Conservation (phyloP, 1,139 yeast species). For the Candida sp. region DNA sequence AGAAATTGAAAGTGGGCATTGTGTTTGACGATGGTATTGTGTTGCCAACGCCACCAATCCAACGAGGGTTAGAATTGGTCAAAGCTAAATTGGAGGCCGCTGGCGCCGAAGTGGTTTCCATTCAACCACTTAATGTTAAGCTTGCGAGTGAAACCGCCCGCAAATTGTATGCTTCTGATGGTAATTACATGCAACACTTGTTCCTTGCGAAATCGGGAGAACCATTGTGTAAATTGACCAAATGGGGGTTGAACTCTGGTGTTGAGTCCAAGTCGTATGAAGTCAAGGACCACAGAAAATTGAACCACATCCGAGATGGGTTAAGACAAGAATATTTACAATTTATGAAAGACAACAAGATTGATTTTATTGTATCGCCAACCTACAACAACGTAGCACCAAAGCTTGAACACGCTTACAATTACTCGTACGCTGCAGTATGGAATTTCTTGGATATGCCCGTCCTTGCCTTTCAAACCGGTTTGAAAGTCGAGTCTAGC, state of each 20-base stretch:
- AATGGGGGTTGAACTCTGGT: conserved; percentile 57
- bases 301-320: conserved; percentile 48
- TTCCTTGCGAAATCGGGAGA: conserved; percentile 62
- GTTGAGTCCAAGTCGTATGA: conserved; percentile 45
- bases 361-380: conserved; percentile 70
- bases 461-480: conserved; percentile 58
- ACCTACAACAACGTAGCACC: conserved; percentile 73
- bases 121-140: conserved; percentile 49
- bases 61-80: conserved; percentile 25
- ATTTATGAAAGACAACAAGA: conserved; percentile 48
- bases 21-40: conserved; percentile 39
- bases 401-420: conserved; percentile 56
- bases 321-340: conserved; percentile 54
- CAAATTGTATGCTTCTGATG: conserved; percentile 55
- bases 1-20: conserved; percentile 33
- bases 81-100: conserved; percentile 26
- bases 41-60: conserved; percentile 55
- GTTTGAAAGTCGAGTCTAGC: conserved; percentile 52
- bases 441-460: conserved; percentile 67
- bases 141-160: conserved; percentile 52
- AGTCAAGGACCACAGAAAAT: conserved; percentile 44
- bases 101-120: conserved; percentile 33
- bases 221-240: conserved; percentile 57
- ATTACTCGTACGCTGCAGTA: conserved; percentile 75
- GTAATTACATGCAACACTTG: conserved; percentile 51